Conservation (phyloP, 2,329 filamentous ascomycete species). For the Dothideomycetes sp. region DNA sequence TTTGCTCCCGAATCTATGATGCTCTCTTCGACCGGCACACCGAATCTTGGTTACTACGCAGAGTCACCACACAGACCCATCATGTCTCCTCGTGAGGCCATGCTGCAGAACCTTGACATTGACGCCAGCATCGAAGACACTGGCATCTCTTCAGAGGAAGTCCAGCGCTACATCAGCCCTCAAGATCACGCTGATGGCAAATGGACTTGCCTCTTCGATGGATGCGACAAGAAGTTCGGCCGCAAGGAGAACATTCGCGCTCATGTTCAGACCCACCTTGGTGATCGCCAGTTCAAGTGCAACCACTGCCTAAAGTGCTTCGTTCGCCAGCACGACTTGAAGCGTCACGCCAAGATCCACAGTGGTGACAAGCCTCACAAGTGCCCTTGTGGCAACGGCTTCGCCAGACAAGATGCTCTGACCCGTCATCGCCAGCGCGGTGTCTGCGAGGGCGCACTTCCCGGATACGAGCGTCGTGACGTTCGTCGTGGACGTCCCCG, state of each 20-base stretch:
- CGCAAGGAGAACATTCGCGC: slow-evolving; percentile 98
- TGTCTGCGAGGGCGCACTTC: slow-evolving; percentile 93
- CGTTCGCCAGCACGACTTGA: slow-evolving; percentile 92
- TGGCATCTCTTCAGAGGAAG: slow-evolving; percentile 75
- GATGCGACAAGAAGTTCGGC: slow-evolving; percentile 85
- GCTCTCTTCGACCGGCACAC: slow-evolving; percentile 16
- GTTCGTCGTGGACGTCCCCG: slow-evolving; percentile 59
- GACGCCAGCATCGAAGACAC: slow-evolving; percentile 63
- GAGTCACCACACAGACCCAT: slow-evolving; percentile 15
- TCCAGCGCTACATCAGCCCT: slow-evolving; percentile 40
- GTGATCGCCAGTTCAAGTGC: slow-evolving; percentile 90
- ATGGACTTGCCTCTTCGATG: slow-evolving; percentile 47
- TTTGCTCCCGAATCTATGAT: slow-evolving; percentile 15
- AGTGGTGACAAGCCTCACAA: slow-evolving; percentile 92
- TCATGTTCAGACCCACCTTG: slow-evolving; percentile 94
- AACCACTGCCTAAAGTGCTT: slow-evolving; percentile 92
- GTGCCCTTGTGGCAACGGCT: slow-evolving; percentile 88
- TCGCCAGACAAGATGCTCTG: slow-evolving; percentile 88
- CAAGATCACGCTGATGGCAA: slow-evolving; percentile 35
- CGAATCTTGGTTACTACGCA: slow-evolving; percentile 15
- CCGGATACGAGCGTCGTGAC: slow-evolving; percentile 49
- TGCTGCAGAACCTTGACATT: slow-evolving; percentile 44
- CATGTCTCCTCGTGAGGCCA: slow-evolving; percentile 28
- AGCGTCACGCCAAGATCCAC: slow-evolving; percentile 95
- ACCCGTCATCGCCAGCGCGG: slow-evolving; percentile 90